A percentile compares a stretch with the other conserved stretches of the same genome.
Evolutionary conservation across 2,329 filamentous ascomycete species (phyloP).

Genomic region (Capronia coronata): DNA sequence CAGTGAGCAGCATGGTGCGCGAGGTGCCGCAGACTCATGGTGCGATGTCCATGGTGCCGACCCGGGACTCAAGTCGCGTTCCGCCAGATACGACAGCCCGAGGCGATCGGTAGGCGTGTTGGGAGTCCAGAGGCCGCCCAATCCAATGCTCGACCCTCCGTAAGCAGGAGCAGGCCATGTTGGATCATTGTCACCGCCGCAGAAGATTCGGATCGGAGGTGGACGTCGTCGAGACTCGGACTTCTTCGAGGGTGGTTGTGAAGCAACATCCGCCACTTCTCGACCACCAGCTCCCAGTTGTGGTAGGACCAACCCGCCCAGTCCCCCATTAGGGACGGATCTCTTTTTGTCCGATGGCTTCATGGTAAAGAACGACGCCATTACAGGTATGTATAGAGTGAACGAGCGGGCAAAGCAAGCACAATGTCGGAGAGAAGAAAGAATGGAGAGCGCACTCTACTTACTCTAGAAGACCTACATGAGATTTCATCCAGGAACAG

Average conservation of each 20-base stretch:
- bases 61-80: background rate
- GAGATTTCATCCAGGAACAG: background rate
- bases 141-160: constrained; percentile 3
- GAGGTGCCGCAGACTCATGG: constrained; percentile 11
- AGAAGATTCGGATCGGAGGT: constrained; percentile 15
- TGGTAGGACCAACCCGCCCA: constrained; percentile 14
- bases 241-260: background rate
- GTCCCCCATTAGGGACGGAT: constrained; percentile 15
- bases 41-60: constrained; percentile 7
- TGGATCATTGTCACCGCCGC: background rate
- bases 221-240: constrained; percentile 4
- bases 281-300: background rate
- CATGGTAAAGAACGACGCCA: constrained; percentile 18
- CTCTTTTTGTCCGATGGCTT: constrained; percentile 4
- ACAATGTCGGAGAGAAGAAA: background rate
- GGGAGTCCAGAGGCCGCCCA: constrained; percentile 14
- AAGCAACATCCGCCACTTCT: background rate
- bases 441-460: background rate
- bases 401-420: constrained; percentile 1
- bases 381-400: background rate
- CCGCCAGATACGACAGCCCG: background rate
- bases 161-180: constrained; percentile 2
- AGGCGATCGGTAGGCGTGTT: constrained; percentile 17
- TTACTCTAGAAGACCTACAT: background rate
- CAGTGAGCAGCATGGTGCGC: constrained; percentile 3